Evolutionary conservation across 805 yeast genomes (phyloP), one percentile per base, ranked within the genome.

Genomic region (Ogataea kodamae): DNA sequence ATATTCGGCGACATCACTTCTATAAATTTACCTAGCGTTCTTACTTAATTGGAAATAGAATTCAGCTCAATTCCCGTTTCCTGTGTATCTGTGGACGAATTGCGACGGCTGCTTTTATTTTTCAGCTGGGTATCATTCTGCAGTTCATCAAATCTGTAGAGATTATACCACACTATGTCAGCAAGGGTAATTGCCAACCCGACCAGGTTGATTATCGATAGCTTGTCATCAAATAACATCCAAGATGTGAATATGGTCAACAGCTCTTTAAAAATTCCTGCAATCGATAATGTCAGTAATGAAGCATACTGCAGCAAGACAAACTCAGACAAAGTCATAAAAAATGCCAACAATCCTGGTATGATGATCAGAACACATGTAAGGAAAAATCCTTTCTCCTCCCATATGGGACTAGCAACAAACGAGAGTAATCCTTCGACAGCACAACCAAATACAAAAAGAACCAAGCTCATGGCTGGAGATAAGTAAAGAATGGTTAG

Each of bases 221-320:
- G 65, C 22, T 59, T 57, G 57, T 92, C 98, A 24, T 81, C 81
- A 57, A 87, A 85, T 2, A 89, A 67, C 5, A 86, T 43, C 37
- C 90, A 76, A 4, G 79, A 64, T 1, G 81, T 69, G 19, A 73
- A 49, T 22, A 92, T 87, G 0, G 98, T 92, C 28, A 89, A 64
- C 10, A 92, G 67, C 57, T 92, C 98, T 55, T 92, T 92, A 56
- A 90, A 84, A 11, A 92, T 84, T 1, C 98, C 98, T 0, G 94
- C 95, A 25, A 92, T 76, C 5, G 94, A 80, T 18, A 92, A 62
- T 0, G 98, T 89, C 27, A 89, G 68, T 9, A 92, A 87, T 36
- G 86, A 83, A 0, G 96, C 84, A 25, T 80, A 75, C 35, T 83
- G 81, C 33, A 92, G 68, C 6, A 92, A 74, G 37, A 83, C 78